Evolutionary conservation across 2,329 filamentous ascomycete genomes (phyloP), one percentile per base, ranked within the genome.

Genomic region (Sclerotinia trifoliorum): DNA sequence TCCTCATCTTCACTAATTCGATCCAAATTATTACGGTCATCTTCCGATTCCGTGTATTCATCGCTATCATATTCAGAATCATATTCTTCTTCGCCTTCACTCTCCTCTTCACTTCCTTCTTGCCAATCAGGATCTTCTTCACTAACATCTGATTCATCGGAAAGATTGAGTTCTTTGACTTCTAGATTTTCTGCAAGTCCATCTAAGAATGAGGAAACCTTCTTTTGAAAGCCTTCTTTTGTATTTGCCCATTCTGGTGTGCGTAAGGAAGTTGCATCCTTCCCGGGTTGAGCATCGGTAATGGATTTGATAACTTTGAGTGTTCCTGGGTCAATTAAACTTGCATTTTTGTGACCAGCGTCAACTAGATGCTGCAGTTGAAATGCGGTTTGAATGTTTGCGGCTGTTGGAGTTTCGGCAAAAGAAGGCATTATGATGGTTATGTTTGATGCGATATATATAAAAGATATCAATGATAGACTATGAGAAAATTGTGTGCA

Each of bases 1-100:
- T 56, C 51, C 19, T 56, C 62, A 5, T 65, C 62, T 51, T 65
- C 62, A 24, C 49, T 65, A 17, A 65, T 65, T 10, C 62, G 52
- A 35, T 56, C 62, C 19, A 65, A 26, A 15, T 51, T 65, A 42
- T 56, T 56, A 39, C 42, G 62, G 3, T 65, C 62, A 32, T 65
- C 62, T 19, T 65, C 62, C 15, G 61, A 64, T 35, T 64, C 61
- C 2, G 61, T 64, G 7, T 64, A 64, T 39, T 54, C 61, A 3
- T 57, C 54, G 11, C 46, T 52, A 21, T 64, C 61, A 64, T 64
- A 64, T 3, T 64, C 46, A n/a, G 61, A 64, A 26, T 54, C 61
- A n/a, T 55, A 42, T 44, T 55, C 49, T n/a, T 65, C 62, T 17
- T 46, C 61, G 15, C 1, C 51, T 32, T 52, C 52, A 29, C 52